phyloP scores from a whole-genome alignment of 805 yeast genomes.

The Metschnikowia hibisci region DNA sequence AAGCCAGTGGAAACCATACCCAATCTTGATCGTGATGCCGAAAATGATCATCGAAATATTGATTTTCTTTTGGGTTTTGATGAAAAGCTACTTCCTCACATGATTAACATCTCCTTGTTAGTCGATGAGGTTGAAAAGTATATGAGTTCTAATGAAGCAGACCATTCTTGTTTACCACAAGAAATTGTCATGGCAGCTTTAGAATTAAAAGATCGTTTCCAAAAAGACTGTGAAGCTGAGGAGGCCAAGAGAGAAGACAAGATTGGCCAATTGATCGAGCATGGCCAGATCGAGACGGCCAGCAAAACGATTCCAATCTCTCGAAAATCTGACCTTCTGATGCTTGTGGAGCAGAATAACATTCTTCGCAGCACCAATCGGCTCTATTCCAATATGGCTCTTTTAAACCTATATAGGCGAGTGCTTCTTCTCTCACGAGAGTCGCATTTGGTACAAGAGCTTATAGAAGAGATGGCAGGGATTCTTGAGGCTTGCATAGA shows the following conservation, averaged over 20 bases:
- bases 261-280: slow-evolving; percentile 15
- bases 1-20: slow-evolving; percentile 23
- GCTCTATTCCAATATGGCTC: slow-evolving; percentile 49
- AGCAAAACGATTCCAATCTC: background rate
- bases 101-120: slow-evolving; percentile 44
- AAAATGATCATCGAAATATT: slow-evolving; percentile 40
- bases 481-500: slow-evolving; percentile 39
- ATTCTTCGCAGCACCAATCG: slow-evolving; percentile 47
- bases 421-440: slow-evolving; percentile 45
- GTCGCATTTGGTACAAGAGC: slow-evolving; percentile 46
- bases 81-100: slow-evolving; percentile 53
- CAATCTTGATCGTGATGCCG: slow-evolving; percentile 8
- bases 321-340: slow-evolving; percentile 12
- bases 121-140: slow-evolving; percentile 27
- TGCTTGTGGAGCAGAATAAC: slow-evolving; percentile 28
- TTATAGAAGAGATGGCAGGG: slow-evolving; percentile 39
- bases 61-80: slow-evolving; percentile 69
- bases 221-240: slow-evolving; percentile 14
- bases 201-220: slow-evolving; percentile 21
- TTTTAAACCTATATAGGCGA: slow-evolving; percentile 54
- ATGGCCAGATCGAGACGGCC: slow-evolving; percentile 3
- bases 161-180: slow-evolving; percentile 22
- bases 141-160: slow-evolving; percentile 8
- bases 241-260: slow-evolving; percentile 13
- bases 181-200: slow-evolving; percentile 34